Evolutionary conservation across 495 filamentous ascomycete species (phyloP).

Genomic region (Aspergillus cristatus): DNA sequence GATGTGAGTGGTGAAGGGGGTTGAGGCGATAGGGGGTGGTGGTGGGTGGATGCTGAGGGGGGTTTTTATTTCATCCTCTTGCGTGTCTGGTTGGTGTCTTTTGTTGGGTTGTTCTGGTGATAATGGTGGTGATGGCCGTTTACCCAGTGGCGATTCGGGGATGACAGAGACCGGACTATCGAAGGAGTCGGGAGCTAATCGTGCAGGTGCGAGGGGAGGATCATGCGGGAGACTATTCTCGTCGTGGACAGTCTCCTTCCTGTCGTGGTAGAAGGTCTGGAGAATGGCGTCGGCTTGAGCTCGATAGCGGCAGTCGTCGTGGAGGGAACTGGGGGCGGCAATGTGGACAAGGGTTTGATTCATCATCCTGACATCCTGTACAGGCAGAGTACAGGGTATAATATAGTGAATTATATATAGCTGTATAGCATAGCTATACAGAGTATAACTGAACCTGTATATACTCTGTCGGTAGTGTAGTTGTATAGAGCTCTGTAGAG

Average conservation of each 20-base stretch:
- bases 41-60: conserved; percentile 5
- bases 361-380: background rate
- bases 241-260: background rate
- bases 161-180: conserved; percentile 38
- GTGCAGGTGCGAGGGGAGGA: too few species aligned
- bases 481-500: too few species aligned
- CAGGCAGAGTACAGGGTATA: too few species aligned
- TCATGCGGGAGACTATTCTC: conserved; percentile 4
- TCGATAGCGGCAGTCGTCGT: conserved; percentile 56
- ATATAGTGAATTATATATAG: too few species aligned
- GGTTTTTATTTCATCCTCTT: conserved; percentile 6
- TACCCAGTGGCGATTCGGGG: conserved; percentile 34
- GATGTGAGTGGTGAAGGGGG: conserved; percentile 37
- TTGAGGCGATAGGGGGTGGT: conserved; percentile 36
- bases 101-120: too few species aligned
- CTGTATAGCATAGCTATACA: too few species aligned
- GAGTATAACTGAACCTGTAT: too few species aligned
- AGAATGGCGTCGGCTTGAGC: conserved; percentile 52
- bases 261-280: conserved; percentile 24
- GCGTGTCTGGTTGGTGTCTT: too few species aligned
- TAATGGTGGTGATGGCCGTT: too few species aligned
- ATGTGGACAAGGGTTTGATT: conserved; percentile 55
- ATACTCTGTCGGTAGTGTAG: too few species aligned
- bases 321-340: conserved; percentile 49
- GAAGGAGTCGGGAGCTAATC: conserved; percentile 23